phyloP scores from a whole-genome alignment of 2,329 filamentous ascomycete species.

The Epichloe hybrida region DNA sequence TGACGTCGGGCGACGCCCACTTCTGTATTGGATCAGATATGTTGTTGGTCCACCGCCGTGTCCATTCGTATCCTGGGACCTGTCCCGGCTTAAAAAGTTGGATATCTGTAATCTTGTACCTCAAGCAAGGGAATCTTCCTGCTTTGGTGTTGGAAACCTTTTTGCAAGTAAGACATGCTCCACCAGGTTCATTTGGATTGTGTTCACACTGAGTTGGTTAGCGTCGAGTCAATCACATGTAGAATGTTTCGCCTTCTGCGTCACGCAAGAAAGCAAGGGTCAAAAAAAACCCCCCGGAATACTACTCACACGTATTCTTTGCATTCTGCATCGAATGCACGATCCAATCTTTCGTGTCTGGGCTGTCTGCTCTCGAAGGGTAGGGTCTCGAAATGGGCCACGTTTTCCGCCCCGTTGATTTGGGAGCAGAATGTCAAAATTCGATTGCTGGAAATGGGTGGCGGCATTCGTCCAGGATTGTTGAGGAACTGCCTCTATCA shows the following conservation, averaged over 20 bases:
- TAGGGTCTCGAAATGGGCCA: conserved; percentile 41
- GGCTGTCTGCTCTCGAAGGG: conserved; percentile 39
- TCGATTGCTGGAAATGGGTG: conserved; percentile 11
- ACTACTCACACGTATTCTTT: conserved; percentile 42
- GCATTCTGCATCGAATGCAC: conserved; percentile 48
- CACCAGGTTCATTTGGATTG: conserved; percentile 32
- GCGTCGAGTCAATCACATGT: background rate
- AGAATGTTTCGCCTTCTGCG: background rate
- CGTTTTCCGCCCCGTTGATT: conserved; percentile 24
- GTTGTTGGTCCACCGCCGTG: conserved; percentile 41
- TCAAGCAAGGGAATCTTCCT: conserved; percentile 41
- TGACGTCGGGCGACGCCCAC: conserved; percentile 40
- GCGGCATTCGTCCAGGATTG: background rate
- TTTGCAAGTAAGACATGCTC: conserved; percentile 39
- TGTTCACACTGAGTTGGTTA: conserved; percentile 33
- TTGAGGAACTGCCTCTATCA: background rate
- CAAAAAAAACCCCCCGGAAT: background rate
- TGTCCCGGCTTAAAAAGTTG: conserved; percentile 44
- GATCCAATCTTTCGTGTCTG: conserved; percentile 43
- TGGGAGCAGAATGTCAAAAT: conserved; percentile 16
- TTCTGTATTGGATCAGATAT: conserved; percentile 40
- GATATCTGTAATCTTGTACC: conserved; percentile 48
- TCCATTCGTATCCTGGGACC: conserved; percentile 46
- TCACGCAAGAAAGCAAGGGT: background rate
- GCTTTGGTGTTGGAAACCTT: conserved; percentile 34